Evolutionary conservation across 768 basidiomycete species (phyloP), one percentile per base, ranked within the genome.

Genomic region (Russula virescens): DNA sequence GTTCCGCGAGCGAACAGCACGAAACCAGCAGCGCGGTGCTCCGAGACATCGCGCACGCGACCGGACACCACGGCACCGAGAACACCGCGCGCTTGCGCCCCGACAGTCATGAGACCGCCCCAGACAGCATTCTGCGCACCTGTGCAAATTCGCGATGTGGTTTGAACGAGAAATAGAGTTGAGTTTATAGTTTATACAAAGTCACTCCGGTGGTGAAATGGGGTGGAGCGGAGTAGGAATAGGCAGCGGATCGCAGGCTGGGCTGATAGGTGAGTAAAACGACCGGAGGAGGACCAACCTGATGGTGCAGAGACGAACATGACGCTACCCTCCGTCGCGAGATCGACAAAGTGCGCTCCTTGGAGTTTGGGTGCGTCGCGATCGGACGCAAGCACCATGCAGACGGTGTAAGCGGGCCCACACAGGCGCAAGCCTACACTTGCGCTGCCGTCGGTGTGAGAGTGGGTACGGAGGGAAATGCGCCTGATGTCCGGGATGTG

Each of bases 91-190:
- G 83, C 81, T 69, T 84, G 82, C 1, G 93, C 93, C 21, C 91
- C 91, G 0, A 89, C 89, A n/a, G n/a, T n/a, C n/a, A n/a, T n/a
- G n/a, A n/a, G 83, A n/a, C 93, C 93, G 25, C 94, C 94, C 94
- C 94, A 96, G 7, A 93, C 89, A 4, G 92, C 91, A 68, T 85
- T 88, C 73, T 87, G 88, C 28, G 79, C 76, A 59, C n/a, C n/a
- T 84, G 89, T 87, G 71, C 7, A 50, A 42, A 19, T 49, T 61
- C 46, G 11, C 9, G 28, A 23, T 47, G 16, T 7, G 21, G 53
- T 52, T 38, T 23, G n/a, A 26, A 25, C 16, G 40, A 52, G 23
- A 19, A 13, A n/a, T n/a, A n/a, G n/a, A n/a, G n/a, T n/a, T n/a
- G n/a, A n/a, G n/a, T n/a, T n/a, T n/a, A n/a, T n/a, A n/a, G n/a